Evolutionary conservation across 2,329 filamentous ascomycete genomes (phyloP).

Genomic region (Trichophyton simii): DNA sequence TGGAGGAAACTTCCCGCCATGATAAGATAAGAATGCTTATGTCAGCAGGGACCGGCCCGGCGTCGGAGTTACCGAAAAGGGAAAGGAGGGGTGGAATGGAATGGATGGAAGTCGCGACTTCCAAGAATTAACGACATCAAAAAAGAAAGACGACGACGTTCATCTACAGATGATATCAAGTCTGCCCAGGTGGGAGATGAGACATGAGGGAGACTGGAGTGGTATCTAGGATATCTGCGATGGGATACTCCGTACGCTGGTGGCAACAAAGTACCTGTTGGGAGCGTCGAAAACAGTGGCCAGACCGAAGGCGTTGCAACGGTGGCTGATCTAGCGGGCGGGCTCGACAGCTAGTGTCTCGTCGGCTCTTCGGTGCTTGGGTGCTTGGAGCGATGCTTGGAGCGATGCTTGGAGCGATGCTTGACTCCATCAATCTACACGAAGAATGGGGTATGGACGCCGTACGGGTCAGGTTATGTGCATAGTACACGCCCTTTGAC

Average conservation of each 20-base stretch:
- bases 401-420: too few species aligned
- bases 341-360: neutral
- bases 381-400: neutral
- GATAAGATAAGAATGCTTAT: neutral
- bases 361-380: slow-evolving; percentile 1
- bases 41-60: neutral
- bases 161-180: neutral
- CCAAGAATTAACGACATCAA: too few species aligned
- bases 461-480: too few species aligned
- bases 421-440: too few species aligned
- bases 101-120: too few species aligned
- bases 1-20: neutral
- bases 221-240: neutral
- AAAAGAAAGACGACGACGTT: neutral
- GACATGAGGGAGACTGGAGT: neutral
- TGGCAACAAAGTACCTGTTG: neutral
- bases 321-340: neutral
- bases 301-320: neutral
- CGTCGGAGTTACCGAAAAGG: neutral
- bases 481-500: neutral
- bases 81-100: neutral
- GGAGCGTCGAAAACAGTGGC: neutral
- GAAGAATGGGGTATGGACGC: too few species aligned
- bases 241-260: neutral
- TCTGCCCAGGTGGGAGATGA: too few species aligned